Percentiles rank a stretch among this genome's conserved stretches.
These are phyloP conservation scores for Suhomyces wounanorum DNA, from an alignment of 1,139 yeast species.

Conservation along the genomic window DNA sequence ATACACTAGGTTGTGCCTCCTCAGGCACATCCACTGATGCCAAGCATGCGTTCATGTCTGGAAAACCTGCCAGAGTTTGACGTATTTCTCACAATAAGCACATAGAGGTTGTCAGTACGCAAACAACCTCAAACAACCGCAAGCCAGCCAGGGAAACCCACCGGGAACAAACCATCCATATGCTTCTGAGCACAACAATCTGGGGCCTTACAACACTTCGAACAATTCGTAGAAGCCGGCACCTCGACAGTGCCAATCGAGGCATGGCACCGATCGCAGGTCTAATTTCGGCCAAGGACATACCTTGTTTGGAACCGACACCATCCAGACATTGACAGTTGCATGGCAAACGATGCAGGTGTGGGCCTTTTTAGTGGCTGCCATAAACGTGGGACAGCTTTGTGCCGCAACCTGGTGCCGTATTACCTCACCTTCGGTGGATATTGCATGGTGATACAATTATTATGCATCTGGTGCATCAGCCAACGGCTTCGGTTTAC, in stretches of 20 bases:
- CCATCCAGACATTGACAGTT: neutral
- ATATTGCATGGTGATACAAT: neutral
- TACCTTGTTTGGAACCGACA: neutral
- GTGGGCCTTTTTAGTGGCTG: neutral
- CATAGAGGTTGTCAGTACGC: neutral
- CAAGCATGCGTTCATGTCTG: neutral
- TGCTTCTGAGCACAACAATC: too few relatives aligned
- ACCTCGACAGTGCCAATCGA: neutral
- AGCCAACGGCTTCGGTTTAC: neutral
- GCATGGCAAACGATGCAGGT: neutral
- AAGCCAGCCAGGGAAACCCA: too few relatives aligned
- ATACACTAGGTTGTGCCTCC: neutral
- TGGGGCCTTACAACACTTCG: too few relatives aligned
- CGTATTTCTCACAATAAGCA: neutral
- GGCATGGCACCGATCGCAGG: neutral
- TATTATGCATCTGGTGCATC: neutral
- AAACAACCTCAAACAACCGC: too few relatives aligned
- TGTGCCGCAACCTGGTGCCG: neutral
- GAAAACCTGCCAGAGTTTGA: neutral
- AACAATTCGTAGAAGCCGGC: too few relatives aligned
- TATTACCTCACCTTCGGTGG: neutral
- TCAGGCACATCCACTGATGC: neutral
- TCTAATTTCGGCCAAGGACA: neutral
- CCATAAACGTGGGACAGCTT: neutral
- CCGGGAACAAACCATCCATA: too few relatives aligned